Evolutionary conservation across 2,329 filamentous ascomycete species (phyloP).

Genomic region (Thelonectria discophora): DNA sequence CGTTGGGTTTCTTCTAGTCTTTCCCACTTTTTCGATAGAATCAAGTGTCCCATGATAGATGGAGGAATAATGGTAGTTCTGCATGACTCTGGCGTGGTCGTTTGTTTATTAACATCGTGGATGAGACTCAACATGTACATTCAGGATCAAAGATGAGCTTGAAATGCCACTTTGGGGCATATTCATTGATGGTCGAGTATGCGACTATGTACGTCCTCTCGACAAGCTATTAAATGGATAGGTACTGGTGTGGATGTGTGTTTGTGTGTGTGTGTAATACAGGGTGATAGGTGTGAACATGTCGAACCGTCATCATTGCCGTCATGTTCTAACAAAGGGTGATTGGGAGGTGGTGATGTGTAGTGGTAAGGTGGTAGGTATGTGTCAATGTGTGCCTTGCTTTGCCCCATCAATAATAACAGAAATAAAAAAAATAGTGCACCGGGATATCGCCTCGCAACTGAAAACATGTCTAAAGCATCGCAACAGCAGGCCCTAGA

Average conservation of each 20-base stretch:
- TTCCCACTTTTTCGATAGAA: conserved; percentile 26
- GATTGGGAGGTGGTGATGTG: too few species aligned
- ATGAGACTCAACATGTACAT: too few species aligned
- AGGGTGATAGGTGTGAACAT: conserved; percentile 28
- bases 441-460: not conserved
- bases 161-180: conserved; percentile 28
- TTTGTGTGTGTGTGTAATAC: conserved; percentile 23
- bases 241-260: too few species aligned
- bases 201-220: conserved; percentile 24
- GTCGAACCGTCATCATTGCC: conserved; percentile 27
- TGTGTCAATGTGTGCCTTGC: not conserved
- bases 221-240: conserved; percentile 32
- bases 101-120: too few species aligned
- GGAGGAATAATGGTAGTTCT: conserved; percentile 20
- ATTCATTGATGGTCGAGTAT: conserved; percentile 24
- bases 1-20: conserved; percentile 33
- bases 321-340: conserved; percentile 13
- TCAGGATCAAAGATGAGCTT: not conserved
- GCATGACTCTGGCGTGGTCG: not conserved
- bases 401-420: too few species aligned
- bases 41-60: conserved; percentile 30
- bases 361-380: not conserved
- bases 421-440: too few species aligned
- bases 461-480: conserved; percentile 5
- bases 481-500: not conserved